These are phyloP conservation scores for Phytomonas francai DNA, from an alignment of 208 protist species.

Conservation along the genomic window DNA sequence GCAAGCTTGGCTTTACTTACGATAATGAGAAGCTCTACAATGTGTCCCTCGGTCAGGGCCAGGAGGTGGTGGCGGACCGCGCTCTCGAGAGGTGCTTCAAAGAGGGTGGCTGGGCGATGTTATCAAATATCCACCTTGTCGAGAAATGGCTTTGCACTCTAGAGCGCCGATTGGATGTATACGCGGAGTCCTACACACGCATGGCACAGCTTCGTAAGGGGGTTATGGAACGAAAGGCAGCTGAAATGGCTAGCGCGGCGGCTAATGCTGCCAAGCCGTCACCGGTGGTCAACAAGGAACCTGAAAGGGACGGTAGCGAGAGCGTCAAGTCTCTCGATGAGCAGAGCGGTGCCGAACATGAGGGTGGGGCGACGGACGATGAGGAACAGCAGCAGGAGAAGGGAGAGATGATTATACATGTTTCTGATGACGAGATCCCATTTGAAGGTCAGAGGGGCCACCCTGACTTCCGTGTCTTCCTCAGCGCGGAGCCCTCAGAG, in stretches of 20 bases:
- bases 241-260: constrained; percentile 23
- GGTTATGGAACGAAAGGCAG: constrained; percentile 71
- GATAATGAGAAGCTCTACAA: constrained; percentile 93
- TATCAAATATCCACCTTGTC: constrained; percentile 99
- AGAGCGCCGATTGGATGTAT: constrained; percentile 95
- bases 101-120: constrained; percentile 94
- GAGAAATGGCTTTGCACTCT: constrained; percentile 93
- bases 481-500: constrained; percentile 94
- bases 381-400: constrained; percentile 13
- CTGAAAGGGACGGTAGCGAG: constrained; percentile 14
- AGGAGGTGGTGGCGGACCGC: constrained; percentile 95
- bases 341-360: constrained; percentile 16
- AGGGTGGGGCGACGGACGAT: constrained; percentile 16
- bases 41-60: constrained; percentile 98
- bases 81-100: constrained; percentile 90
- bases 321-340: constrained; percentile 7
- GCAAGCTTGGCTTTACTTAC: constrained; percentile 92
- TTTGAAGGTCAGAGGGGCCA: constrained; percentile 90
- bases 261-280: constrained; percentile 8
- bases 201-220: constrained; percentile 85
- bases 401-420: constrained; percentile 28
- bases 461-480: constrained; percentile 95
- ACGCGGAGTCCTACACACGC: constrained; percentile 87
- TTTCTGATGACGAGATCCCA: constrained; percentile 85
- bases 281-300: constrained; percentile 12